phyloP scores from a whole-genome alignment of 208 protist species.

The Angomonas ambiguus region DNA sequence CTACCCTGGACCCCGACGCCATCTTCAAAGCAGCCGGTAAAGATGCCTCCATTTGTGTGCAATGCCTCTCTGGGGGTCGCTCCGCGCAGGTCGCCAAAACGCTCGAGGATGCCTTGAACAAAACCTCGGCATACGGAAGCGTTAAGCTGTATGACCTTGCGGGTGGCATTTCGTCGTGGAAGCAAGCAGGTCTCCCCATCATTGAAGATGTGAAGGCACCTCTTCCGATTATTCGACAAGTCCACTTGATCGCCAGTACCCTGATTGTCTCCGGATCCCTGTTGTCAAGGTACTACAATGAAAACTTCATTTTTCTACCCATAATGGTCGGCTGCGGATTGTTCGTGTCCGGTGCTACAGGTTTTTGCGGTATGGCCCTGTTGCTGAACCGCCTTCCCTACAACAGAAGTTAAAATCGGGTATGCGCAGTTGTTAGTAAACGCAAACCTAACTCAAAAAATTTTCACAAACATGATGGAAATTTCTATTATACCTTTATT shows the following conservation, averaged over 20 bases:
- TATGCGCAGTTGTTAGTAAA: neutral
- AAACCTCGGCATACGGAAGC: constrained; percentile 7
- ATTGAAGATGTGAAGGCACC: constrained; percentile 35
- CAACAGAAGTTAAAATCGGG: constrained; percentile 15
- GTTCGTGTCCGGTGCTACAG: constrained; percentile 33
- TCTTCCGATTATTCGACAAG: constrained; percentile 44
- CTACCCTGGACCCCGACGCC: constrained; percentile 18
- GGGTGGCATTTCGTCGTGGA: constrained; percentile 41
- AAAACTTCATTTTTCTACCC: constrained; percentile 29
- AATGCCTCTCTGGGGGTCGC: constrained; percentile 38
- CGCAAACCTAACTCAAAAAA: neutral
- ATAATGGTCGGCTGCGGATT: constrained; percentile 37
- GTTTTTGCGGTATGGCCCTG: constrained; percentile 47
- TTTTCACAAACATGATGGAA: neutral
- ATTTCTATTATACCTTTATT: neutral
- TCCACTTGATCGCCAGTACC: constrained; percentile 42
- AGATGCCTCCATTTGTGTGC: constrained; percentile 21
- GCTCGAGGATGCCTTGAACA: constrained; percentile 14
- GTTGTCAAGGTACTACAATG: constrained; percentile 26
- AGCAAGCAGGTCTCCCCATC: constrained; percentile 18
- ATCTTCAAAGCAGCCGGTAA: constrained; percentile 25
- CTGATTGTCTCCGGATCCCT: constrained; percentile 29
- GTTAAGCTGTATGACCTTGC: constrained; percentile 33
- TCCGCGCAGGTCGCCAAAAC: constrained; percentile 18
- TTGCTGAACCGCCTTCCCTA: constrained; percentile 32